phyloP scores from a whole-genome alignment of 2,329 filamentous ascomycete species.

The Colletotrichum neosansevieriae region DNA sequence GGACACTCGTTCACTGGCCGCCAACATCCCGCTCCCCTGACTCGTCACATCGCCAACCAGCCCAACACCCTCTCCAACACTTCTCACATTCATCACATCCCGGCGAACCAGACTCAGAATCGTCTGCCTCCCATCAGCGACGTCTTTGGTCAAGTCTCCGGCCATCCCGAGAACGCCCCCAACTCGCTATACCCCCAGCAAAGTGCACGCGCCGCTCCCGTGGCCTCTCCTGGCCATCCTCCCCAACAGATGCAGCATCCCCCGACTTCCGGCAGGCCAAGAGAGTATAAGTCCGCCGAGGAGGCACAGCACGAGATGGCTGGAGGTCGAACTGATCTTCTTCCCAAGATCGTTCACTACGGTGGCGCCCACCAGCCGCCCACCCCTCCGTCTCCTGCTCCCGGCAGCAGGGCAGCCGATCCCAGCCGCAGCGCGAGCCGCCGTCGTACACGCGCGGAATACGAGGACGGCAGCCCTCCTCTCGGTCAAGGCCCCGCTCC shows the following conservation, averaged over 20 bases:
- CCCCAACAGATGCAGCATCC: constrained; percentile 59
- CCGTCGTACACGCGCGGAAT: constrained; percentile 87
- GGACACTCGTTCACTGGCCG: constrained; percentile 96
- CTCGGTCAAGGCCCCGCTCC: constrained; percentile 78
- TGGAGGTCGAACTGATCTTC: constrained; percentile 89
- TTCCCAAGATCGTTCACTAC: constrained; percentile 96
- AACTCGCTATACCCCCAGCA: constrained; percentile 69
- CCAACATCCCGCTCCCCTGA: constrained; percentile 80
- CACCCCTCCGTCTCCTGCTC: constrained; percentile 85
- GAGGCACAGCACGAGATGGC: constrained; percentile 92
- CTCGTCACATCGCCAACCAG: constrained; percentile 83
- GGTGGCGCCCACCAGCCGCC: constrained; percentile 87
- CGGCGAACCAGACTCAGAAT: constrained; percentile 89
- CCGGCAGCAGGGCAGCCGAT: constrained; percentile 61
- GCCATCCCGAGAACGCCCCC: constrained; percentile 67
- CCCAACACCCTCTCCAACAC: constrained; percentile 85
- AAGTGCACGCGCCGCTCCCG: constrained; percentile 67
- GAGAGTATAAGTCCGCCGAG: constrained; percentile 95
- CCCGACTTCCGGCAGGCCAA: constrained; percentile 72
- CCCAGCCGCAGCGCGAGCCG: constrained; percentile 72
- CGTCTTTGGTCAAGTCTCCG: constrained; percentile 86
- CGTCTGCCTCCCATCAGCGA: constrained; percentile 93
- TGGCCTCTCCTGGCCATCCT: constrained; percentile 83
- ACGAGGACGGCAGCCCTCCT: constrained; percentile 91
- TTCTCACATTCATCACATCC: constrained; percentile 91